Base-by-base conservation (phyloP, 2,329 filamentous ascomycete species). In the Colletotrichum theobromicola region DNA sequence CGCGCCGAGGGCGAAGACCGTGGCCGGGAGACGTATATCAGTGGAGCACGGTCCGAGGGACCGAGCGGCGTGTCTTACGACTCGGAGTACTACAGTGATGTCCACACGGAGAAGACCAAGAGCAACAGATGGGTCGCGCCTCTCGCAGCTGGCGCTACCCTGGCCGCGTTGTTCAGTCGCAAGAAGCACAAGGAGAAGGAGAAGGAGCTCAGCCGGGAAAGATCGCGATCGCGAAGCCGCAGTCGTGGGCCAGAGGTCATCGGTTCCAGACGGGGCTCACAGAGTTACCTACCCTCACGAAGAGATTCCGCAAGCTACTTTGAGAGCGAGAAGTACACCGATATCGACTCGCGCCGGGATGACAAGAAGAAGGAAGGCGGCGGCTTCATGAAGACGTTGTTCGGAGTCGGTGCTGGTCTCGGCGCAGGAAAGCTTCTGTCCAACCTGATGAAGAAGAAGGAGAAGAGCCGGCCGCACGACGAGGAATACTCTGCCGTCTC, bases 281-380 rank as follows among this genome's bases (percentile, higher is more conserved):
- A 87, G 4, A 93, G 91, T 64, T 92, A 91, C 76, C 84, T 87
- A 30, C 83, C 89, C 2, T 91, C 90, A 0, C 85, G 88, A 55
- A 84, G 86, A 35, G 86, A 82, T 4, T 92, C 90, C 0, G 87
- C 87, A 6, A 93, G 91, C 66, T 92, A 91, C 76, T 84, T 86
- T 24, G 85, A 89, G 37, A 90, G 93, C 50, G 93, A 95, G 77
- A 94, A 95, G 81, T 89, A 90, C 72, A 90, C 89, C 0, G 88
- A 92, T n/a, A 72, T 77, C 9, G 77, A 77, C 71, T 79, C 60
- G 63, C 77, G 32, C 84, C 84, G 28, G 86, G 83, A 42, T 77
- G 79, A 69, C 77, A 79, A 81, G 79, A 82, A 80, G 72, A 82
- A 50, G n/a, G 42, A 85, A 46, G 85, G 87, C 5, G 88, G 89